Base-by-base conservation (phyloP, 805 yeast genomes). In the Saturnispora ahearnii region DNA sequence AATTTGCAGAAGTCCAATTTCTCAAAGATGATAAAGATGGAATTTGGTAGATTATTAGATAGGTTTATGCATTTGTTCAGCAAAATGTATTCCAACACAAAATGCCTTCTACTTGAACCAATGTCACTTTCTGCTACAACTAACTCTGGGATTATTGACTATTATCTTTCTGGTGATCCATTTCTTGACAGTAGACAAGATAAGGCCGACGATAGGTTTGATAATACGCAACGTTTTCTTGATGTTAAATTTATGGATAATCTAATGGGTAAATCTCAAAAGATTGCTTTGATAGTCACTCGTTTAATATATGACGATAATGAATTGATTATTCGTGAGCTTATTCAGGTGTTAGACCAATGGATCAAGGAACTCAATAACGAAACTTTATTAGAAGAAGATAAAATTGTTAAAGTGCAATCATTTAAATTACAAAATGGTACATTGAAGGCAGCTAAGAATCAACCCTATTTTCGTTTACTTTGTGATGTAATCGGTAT, bases 61-160 rank as follows among this genome's bases (percentile, higher is more conserved):
- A 80, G 82, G 57, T 88, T 73, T 56, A 78, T 87, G 78, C 73
- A 76, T 49, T 76, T 76, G 54, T 71, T 81, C 57, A 77, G 69
- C 44, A 67, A 64, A 59, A 73, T 67, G 52, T 69, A 73, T 50
- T 71, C 65, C 22, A 72, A 62, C 57, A 74, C 81, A 54, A 90
- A 77, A 44, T 69, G 74, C 48, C 73, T 73, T 58, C 79, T 63
- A 54, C 68, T 77, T 5, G 96, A 88, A 59, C 58, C 91, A 3
- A 66, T 88, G 46, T 87, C 87, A 7, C 34, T 51, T 3, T 50
- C 61, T 77, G 85, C 41, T 70, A 82, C 57, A 53, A 77, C 61
- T 64, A 79, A 70, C 59, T 67, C 65, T 21, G 74, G 62, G 53
- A 68, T 72, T 22, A 67, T 70, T 52, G 68, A 72, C 41, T 91